Conservation (phyloP, 352 stramenopile species). For the Peronosclerospora sorghi region DNA sequence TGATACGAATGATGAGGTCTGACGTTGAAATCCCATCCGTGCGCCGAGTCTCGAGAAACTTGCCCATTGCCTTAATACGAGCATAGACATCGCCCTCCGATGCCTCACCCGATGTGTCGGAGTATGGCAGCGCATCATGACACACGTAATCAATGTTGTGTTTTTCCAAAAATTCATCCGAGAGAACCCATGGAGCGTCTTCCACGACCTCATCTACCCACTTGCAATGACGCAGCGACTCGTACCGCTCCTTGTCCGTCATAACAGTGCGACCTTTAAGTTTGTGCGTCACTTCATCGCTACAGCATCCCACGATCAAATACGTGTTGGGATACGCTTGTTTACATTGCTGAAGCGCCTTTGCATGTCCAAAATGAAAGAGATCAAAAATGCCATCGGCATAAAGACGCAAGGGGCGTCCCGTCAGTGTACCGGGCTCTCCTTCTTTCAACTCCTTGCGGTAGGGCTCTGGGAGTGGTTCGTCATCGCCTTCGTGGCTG, state of each 20-base stretch:
- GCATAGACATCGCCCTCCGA: constrained; percentile 76
- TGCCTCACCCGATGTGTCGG: constrained; percentile 55
- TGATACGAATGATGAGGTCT: constrained; percentile 85
- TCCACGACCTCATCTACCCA: constrained; percentile 85
- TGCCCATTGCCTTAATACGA: constrained; percentile 80
- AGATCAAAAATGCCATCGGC: constrained; percentile 86
- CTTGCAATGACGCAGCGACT: constrained; percentile 72
- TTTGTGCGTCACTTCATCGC: constrained; percentile 77
- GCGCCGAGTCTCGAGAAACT: constrained; percentile 75
- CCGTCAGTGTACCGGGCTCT: constrained; percentile 58
- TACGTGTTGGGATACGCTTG: constrained; percentile 78
- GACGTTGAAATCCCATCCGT: constrained; percentile 85
- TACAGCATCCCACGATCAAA: constrained; percentile 81
- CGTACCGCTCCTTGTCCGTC: constrained; percentile 82
- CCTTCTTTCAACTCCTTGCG: constrained; percentile 46
- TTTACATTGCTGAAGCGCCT: constrained; percentile 82
- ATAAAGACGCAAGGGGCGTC: constrained; percentile 72
- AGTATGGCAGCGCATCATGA: constrained; percentile 82
- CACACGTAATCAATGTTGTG: constrained; percentile 85
- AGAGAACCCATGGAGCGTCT: constrained; percentile 80
- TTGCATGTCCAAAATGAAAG: constrained; percentile 83
- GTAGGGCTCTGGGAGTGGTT: constrained; percentile 39
- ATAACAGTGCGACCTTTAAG: constrained; percentile 84
- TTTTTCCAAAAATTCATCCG: constrained; percentile 73
- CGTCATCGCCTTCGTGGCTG: constrained; percentile 13